Conservation (phyloP, 148 eudicot species). For the Fallopia convolvulus region DNA sequence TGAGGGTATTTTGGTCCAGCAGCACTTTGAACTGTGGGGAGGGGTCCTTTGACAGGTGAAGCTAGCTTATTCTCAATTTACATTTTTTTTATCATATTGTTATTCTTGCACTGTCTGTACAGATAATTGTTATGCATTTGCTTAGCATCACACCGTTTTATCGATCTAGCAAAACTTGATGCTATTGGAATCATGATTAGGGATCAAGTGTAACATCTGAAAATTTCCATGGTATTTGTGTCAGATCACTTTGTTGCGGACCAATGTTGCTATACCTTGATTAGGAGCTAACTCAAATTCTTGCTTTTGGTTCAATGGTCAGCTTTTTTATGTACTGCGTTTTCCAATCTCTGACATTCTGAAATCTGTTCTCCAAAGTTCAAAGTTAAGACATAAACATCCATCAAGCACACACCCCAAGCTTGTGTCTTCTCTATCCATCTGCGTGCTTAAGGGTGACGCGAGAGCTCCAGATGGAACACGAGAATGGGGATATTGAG, state of each 20-base stretch:
- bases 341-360: too few relatives aligned
- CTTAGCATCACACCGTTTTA: too few relatives aligned
- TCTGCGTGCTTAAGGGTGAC: not conserved
- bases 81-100: not conserved
- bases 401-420: not conserved
- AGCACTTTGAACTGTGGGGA: not conserved
- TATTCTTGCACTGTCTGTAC: not conserved
- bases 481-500: slow-evolving; percentile 3
- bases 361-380: too few relatives aligned
- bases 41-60: not conserved
- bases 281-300: too few relatives aligned
- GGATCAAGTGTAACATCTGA: too few relatives aligned
- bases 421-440: not conserved
- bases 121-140: not conserved
- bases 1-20: not conserved
- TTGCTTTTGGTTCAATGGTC: too few relatives aligned
- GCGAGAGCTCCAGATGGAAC: not conserved
- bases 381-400: not conserved
- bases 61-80: not conserved
- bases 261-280: too few relatives aligned
- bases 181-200: too few relatives aligned
- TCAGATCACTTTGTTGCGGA: too few relatives aligned
- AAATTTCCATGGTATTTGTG: too few relatives aligned
- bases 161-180: too few relatives aligned
- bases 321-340: too few relatives aligned